Conservation (phyloP, 2,329 filamentous ascomycete species). For the Magnaporthiopsis rhizophila region DNA sequence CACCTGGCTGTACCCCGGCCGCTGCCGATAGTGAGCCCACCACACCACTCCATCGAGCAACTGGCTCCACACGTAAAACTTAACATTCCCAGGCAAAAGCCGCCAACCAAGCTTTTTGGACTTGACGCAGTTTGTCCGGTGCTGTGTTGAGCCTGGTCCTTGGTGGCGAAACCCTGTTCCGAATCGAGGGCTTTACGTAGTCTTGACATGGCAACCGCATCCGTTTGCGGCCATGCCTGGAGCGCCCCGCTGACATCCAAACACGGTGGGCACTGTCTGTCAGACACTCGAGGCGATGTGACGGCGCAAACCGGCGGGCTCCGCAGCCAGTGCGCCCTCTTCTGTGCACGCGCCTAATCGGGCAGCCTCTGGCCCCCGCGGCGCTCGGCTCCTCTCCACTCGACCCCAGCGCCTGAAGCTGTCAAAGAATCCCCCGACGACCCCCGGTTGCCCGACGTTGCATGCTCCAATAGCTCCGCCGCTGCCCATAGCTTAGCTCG, state of each 20-base stretch:
- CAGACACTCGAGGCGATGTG: neutral
- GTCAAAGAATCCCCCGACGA: neutral
- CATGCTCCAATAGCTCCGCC: slow-evolving; percentile 21
- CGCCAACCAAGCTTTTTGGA: neutral
- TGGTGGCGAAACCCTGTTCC: too few relatives aligned
- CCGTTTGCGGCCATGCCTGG: neutral
- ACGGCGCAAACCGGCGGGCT: neutral
- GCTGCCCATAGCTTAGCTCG: slow-evolving; percentile 19
- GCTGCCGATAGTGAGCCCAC: neutral
- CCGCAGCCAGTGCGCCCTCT: neutral
- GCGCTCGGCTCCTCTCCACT: too few relatives aligned
- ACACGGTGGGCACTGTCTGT: neutral
- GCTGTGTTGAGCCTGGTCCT: neutral
- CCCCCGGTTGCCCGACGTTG: slow-evolving; percentile 21
- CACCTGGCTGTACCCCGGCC: neutral
- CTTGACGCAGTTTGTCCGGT: too few relatives aligned
- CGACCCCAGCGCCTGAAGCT: neutral
- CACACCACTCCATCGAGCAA: neutral
- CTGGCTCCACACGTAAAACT: too few relatives aligned
- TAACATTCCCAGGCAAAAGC: neutral
- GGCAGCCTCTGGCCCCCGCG: too few relatives aligned
- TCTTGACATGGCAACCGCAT: neutral
- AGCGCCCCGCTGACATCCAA: neutral
- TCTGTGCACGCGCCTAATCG: too few relatives aligned
- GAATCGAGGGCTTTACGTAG: neutral